These are phyloP conservation scores for Meira nashicola DNA, from an alignment of 1,284 basidiomycete genomes.

Conservation along the genomic window DNA sequence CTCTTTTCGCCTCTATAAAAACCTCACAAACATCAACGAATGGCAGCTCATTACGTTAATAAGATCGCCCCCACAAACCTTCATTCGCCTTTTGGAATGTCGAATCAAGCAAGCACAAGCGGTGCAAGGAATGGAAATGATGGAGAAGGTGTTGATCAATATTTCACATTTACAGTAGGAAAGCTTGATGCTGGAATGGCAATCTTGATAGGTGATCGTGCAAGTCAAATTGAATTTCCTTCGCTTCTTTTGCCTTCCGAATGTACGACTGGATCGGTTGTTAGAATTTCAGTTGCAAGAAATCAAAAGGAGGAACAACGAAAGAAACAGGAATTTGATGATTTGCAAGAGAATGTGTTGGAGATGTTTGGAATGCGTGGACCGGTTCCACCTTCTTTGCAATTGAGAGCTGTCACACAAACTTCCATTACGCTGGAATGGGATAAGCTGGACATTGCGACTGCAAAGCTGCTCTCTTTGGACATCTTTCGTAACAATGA, in stretches of 20 bases:
- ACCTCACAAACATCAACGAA: too few species aligned
- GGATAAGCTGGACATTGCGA: conserved; percentile 43
- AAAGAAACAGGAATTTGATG: conserved; percentile 40
- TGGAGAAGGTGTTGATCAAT: conserved; percentile 8
- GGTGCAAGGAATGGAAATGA: background rate
- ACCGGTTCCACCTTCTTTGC: conserved; percentile 39
- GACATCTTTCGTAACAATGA: conserved; percentile 50
- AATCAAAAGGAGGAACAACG: conserved; percentile 43
- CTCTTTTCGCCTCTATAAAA: too few species aligned
- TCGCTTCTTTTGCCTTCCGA: conserved; percentile 47
- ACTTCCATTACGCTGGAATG: conserved; percentile 51
- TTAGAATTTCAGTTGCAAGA: conserved; percentile 46
- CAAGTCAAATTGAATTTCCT: conserved; percentile 53
- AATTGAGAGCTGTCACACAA: conserved; percentile 47
- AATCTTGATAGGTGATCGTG: conserved; percentile 51
- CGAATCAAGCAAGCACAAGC: conserved; percentile 5
- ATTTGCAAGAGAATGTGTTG: conserved; percentile 48
- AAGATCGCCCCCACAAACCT: conserved; percentile 37
- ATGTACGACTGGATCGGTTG: conserved; percentile 45
- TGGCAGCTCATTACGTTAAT: conserved; percentile 26
- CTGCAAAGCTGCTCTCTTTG: conserved; percentile 39
- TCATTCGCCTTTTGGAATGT: conserved; percentile 7
- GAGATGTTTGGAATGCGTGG: conserved; percentile 40
- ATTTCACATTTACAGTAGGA: conserved; percentile 49
- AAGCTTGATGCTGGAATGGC: conserved; percentile 52